Base-by-base conservation (phyloP, 208 protist species). In the Wallacemonas sp. region DNA sequence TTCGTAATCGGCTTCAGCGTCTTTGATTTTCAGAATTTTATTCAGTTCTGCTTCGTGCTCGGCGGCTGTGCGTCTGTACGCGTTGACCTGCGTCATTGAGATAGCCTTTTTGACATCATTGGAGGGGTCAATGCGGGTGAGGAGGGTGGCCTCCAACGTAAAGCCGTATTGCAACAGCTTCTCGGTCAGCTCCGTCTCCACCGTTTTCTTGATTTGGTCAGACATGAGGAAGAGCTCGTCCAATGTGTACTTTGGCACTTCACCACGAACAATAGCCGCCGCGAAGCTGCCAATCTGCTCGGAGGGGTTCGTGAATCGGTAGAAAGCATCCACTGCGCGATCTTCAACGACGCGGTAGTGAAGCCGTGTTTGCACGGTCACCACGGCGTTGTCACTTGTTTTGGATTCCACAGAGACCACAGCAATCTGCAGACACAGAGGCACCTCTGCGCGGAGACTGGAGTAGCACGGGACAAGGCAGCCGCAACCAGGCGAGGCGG, bases 161-260 rank as follows among this genome's bases (percentile, higher is more conserved):
- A 88, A 93, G 47, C 89, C 89, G 68, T 83, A 93, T 17, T 62
- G 24, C 17, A 41, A 27, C 62, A 95, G 75, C 46, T 72, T 66
- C 39, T 91, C 82, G 41, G 68, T 80, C 33, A 92, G 69, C 75
- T 92, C 81, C 19, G 58, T 45, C 44, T 82, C 62, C 15, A 95
- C 76, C 3, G 77, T 54, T 22, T 80, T 74, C 28, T 83, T 78
- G 69, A 95, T 92, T 15, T 89, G 75, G 38, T 88, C 75, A 9
- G 75, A 79, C 62, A 77, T 71, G 33, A 87, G 56, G 54, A 95
- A 95, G 2, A 92, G 36, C 55, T 92, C 80, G 45, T 95, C 85
- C 19, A 95, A 65, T 9, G 81, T 82, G 75, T 91, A 90, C 69
- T 89, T 89, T 28, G 86, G 86, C 28, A 95, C 82, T 72, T 90